phyloP scores from a whole-genome alignment of 257 asterid species.

The Verbascum thapsus region DNA sequence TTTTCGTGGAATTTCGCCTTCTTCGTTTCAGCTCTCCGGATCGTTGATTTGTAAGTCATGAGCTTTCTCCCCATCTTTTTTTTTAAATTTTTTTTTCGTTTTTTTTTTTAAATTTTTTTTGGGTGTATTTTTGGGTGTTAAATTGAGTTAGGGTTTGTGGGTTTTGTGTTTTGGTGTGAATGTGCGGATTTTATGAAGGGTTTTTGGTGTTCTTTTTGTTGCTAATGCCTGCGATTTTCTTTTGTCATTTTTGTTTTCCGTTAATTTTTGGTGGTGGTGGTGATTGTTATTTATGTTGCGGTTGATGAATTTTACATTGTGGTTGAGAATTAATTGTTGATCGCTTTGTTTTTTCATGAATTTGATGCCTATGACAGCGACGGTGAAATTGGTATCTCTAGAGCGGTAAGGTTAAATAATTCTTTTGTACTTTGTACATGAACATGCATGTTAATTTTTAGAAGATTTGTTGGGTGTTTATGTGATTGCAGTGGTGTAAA shows the following conservation, averaged over 20 bases:
- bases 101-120: neutral
- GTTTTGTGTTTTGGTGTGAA: constrained; percentile 20
- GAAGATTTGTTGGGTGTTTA: neutral
- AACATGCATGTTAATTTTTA: constrained; percentile 1
- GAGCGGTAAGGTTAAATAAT: neutral
- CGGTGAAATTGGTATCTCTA: neutral
- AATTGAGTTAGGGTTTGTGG: constrained; percentile 28
- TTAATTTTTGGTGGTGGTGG: neutral
- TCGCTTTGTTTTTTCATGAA: neutral
- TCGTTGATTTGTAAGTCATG: constrained; percentile 33
- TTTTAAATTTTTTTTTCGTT: neutral
- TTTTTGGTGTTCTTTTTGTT: neutral
- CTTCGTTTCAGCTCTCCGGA: constrained; percentile 33
- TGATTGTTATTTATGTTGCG: constrained; percentile 25
- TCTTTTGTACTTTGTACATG: constrained; percentile 3
- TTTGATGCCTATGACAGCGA: too few relatives aligned
- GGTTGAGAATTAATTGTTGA: constrained; percentile 12
- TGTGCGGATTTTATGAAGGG: constrained; percentile 15
- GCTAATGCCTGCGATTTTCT: neutral
- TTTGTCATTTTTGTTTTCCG: neutral
- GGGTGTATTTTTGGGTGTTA: constrained; percentile 7
- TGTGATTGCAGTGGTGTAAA: constrained; percentile 8
- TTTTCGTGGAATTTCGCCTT: constrained; percentile 28
- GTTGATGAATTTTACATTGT: constrained; percentile 8
- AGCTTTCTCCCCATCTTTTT: constrained; percentile 24